These are phyloP conservation scores for Neurospora sp. DNA, from an alignment of 495 filamentous ascomycete genomes.

Conservation along the genomic window DNA sequence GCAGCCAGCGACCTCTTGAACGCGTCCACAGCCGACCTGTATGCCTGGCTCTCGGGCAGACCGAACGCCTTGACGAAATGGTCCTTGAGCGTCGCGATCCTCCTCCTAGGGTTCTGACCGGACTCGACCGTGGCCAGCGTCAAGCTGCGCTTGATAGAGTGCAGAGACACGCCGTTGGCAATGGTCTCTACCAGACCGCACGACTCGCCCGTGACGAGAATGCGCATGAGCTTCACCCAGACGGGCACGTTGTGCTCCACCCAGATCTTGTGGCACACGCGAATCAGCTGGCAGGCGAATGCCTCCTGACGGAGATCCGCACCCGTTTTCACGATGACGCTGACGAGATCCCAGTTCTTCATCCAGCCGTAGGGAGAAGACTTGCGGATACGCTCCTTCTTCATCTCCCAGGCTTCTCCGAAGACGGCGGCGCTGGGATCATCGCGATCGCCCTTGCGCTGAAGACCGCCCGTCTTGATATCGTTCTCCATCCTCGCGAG, in stretches of 20 bases:
- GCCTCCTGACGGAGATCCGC: constrained; percentile 68
- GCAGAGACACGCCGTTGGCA: constrained; percentile 66
- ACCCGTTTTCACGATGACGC: constrained; percentile 72
- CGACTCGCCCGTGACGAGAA: constrained; percentile 67
- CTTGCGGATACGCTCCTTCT: constrained; percentile 66
- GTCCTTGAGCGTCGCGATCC: constrained; percentile 64
- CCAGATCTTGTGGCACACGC: constrained; percentile 67
- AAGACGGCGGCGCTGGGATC: constrained; percentile 74
- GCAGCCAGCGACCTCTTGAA: constrained; percentile 63
- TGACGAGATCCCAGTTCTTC: constrained; percentile 71
- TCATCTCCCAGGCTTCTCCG: constrained; percentile 65
- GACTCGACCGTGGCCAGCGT: constrained; percentile 57
- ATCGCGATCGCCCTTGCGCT: constrained; percentile 64
- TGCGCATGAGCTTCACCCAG: constrained; percentile 73
- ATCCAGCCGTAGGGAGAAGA: constrained; percentile 69
- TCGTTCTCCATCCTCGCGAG: constrained; percentile 75
- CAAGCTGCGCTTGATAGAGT: constrained; percentile 64
- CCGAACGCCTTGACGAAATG: constrained; percentile 71
- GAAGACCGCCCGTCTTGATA: constrained; percentile 64
- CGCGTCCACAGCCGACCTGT: constrained; percentile 54
- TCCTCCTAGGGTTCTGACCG: constrained; percentile 52
- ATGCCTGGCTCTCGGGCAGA: constrained; percentile 47
- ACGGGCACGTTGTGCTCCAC: constrained; percentile 58
- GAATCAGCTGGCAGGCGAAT: constrained; percentile 69
- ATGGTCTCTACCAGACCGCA: constrained; percentile 74